Evolutionary conservation across 495 filamentous ascomycete species (phyloP).

Genomic region (Lasiosphaeria ovina): DNA sequence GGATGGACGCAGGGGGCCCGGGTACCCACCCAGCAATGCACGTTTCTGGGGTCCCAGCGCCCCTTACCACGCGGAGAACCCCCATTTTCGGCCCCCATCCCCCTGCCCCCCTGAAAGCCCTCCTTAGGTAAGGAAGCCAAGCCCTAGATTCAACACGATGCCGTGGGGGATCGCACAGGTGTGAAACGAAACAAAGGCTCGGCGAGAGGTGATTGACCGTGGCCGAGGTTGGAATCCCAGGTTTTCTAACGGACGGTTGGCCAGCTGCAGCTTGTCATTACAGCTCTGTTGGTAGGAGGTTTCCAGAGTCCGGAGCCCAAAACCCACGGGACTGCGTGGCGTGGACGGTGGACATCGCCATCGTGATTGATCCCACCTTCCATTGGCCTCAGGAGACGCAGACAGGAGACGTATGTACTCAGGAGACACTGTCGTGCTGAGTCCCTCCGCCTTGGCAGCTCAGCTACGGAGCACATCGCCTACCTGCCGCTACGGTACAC

Average conservation of each 20-base stretch:
- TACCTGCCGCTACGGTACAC: too few relatives aligned
- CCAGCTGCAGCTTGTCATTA: too few relatives aligned
- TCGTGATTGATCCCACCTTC: background rate
- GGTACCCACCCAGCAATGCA: background rate
- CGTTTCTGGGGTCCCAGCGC: background rate
- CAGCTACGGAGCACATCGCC: too few relatives aligned
- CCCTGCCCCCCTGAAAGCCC: slow-evolving; percentile 5
- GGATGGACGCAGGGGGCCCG: slow-evolving; percentile 10
- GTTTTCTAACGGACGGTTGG: too few relatives aligned
- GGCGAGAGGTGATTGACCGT: too few relatives aligned
- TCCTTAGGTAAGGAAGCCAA: background rate
- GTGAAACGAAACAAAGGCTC: slow-evolving; percentile 3
- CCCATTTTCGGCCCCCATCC: background rate
- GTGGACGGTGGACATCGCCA: background rate
- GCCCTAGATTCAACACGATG: background rate
- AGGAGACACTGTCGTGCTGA: too few relatives aligned
- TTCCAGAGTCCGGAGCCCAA: background rate
- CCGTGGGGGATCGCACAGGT: background rate
- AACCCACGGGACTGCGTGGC: background rate
- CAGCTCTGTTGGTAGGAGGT: background rate
- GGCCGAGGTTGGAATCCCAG: too few relatives aligned
- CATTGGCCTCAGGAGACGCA: background rate
- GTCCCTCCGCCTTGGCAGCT: background rate
- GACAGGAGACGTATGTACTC: too few relatives aligned
- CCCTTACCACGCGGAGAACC: background rate